A percentile compares a stretch with the other conserved stretches of the same genome.
phyloP scores from a whole-genome alignment of 2,329 filamentous ascomycete species.

The Microdochium paspali region DNA sequence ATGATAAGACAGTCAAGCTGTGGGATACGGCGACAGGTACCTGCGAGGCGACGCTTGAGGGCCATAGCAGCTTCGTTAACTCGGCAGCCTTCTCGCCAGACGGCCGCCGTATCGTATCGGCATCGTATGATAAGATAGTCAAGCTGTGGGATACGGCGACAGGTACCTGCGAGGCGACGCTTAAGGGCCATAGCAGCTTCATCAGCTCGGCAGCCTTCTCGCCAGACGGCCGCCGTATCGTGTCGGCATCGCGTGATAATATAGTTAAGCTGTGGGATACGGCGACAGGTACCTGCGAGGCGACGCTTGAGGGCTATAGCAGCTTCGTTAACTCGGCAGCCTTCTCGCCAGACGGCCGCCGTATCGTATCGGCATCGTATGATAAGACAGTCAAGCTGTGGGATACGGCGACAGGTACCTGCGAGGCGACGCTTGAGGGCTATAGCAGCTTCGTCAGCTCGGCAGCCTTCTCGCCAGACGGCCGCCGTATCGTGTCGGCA shows the following conservation, averaged over 20 bases:
- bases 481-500: not conserved
- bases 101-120: not conserved
- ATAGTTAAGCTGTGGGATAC: not conserved
- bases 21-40: not conserved
- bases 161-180: not conserved
- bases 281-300: not conserved
- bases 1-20: not conserved
- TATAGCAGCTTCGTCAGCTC: not conserved
- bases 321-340: not conserved
- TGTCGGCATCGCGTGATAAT: not conserved
- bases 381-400: not conserved
- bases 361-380: not conserved
- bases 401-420: not conserved
- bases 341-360: not conserved
- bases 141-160: not conserved
- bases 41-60: not conserved
- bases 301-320: not conserved
- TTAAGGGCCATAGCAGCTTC: not conserved
- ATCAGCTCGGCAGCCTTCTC: not conserved
- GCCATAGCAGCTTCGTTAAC: not conserved
- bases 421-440: not conserved
- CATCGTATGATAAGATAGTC: not conserved
- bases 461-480: not conserved
- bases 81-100: not conserved
- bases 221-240: not conserved